These are phyloP conservation scores for Arabidopsis lyrata DNA, from an alignment of 441 rosid genomes.

Conservation along the genomic window DNA sequence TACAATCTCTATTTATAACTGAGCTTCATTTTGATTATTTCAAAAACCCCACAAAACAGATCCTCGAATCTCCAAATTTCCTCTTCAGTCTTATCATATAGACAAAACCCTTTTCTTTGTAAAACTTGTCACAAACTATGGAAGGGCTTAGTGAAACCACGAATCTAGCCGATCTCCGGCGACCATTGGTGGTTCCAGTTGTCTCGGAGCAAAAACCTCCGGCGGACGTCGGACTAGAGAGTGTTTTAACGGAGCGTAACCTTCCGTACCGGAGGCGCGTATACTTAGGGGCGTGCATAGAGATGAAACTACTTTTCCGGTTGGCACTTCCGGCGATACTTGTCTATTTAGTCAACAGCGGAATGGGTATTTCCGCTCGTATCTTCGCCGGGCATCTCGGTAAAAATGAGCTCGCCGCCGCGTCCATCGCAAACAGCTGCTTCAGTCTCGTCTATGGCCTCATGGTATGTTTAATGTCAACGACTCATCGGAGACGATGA, in stretches of 20 bases:
- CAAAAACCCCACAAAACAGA: neutral
- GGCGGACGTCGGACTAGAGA: conserved; percentile 50
- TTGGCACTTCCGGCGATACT: conserved; percentile 50
- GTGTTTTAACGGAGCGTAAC: conserved; percentile 47
- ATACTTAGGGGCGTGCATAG: conserved; percentile 56
- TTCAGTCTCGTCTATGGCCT: conserved; percentile 72
- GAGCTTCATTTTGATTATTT: neutral
- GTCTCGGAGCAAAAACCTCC: conserved; percentile 3
- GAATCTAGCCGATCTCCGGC: conserved; percentile 20
- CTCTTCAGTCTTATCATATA: neutral
- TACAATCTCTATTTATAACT: neutral
- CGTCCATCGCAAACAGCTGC: conserved; percentile 66
- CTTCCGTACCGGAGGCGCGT: conserved; percentile 52
- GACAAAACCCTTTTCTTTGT: neutral
- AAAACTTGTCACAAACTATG: conserved; percentile 8
- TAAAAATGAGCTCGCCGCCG: conserved; percentile 69
- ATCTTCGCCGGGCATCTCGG: conserved; percentile 69
- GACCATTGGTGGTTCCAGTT: conserved; percentile 19
- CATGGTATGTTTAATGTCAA: conserved; percentile 55
- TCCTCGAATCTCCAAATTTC: conserved; percentile 18
- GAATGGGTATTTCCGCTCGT: conserved; percentile 67
- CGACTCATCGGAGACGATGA: neutral
- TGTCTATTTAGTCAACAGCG: conserved; percentile 62
- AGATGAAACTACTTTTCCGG: conserved; percentile 58
- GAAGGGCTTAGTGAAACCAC: conserved; percentile 16